A percentile compares a stretch with the other conserved stretches of the same genome.
phyloP scores from a whole-genome alignment of 495 filamentous ascomycete genomes.

The Oidiodendron maius region DNA sequence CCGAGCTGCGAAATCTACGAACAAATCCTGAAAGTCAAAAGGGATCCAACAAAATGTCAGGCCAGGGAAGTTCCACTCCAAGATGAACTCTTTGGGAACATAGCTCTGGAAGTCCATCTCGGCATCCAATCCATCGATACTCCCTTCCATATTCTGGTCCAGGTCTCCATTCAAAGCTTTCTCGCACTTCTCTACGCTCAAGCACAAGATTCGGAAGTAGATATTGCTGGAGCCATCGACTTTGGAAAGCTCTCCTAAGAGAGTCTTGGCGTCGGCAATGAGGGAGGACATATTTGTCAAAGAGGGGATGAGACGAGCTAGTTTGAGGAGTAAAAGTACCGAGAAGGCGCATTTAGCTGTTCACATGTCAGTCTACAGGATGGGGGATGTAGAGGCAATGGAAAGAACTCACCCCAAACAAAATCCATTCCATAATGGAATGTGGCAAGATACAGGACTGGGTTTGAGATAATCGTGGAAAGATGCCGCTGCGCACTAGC shows the following conservation, averaged over 20 bases:
- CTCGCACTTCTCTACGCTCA: conserved; percentile 45
- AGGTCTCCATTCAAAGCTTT: conserved; percentile 31
- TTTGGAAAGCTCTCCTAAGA: conserved; percentile 37
- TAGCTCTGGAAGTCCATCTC: conserved; percentile 45
- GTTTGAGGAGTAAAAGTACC: conserved; percentile 43
- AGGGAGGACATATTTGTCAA: conserved; percentile 33
- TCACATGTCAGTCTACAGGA: too few relatives aligned
- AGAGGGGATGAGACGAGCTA: conserved; percentile 42
- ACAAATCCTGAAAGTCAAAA: conserved; percentile 19
- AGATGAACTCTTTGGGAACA: conserved; percentile 44
- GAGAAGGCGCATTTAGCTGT: conserved; percentile 45
- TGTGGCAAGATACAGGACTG: conserved; percentile 39
- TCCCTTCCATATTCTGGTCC: background rate
- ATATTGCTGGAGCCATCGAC: conserved; percentile 34
- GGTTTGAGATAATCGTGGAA: conserved; percentile 33
- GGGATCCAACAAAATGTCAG: conserved; percentile 46
- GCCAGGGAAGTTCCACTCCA: conserved; percentile 50
- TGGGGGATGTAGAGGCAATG: background rate
- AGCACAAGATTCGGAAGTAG: conserved; percentile 22
- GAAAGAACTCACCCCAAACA: conserved; percentile 34
- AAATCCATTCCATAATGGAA: conserved; percentile 50
- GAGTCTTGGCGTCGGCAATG: conserved; percentile 34
- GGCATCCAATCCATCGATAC: conserved; percentile 33
- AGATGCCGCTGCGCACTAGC: conserved; percentile 43
- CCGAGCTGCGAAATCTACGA: conserved; percentile 15